Evolutionary conservation across 768 basidiomycete genomes (phyloP), one percentile per base, ranked within the genome.

Genomic region (Psilocybe tampanensis): DNA sequence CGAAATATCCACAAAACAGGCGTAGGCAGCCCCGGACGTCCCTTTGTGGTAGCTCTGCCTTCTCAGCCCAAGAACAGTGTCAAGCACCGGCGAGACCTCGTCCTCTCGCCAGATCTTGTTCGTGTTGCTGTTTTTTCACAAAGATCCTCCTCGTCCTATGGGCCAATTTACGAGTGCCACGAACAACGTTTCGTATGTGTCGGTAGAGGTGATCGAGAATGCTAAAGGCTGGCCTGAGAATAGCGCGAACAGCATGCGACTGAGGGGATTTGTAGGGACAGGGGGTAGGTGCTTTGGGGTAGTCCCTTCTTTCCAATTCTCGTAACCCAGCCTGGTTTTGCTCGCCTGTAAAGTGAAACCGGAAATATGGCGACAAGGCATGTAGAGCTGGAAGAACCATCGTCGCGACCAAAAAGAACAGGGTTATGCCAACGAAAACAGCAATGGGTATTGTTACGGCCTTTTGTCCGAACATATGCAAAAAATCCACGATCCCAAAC

Each of bases 201-300:
- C 5, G 29, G 29, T 29, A 29, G 9, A 72, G 67, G 43, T 65
- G 69, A 9, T 72, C 60, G 54, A 80, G 70, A 60, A 82, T 78
- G 6, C 65, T 55, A 2, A 29, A 29, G 5, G 9, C 4, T 5
- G 29, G 29, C 9, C 29, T 9, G 4, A 29, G 5, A 29, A 59
- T 11, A 11, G 21, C 23, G 1, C 48, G 49, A 36, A 60, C 42
- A 22, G 59, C 50, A 15, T 52, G 33, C 7, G 61, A 63, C 22
- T 63, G 61, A 0, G 61, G 58, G 7, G 58, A 63, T 39, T 63
- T 63, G 41, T 54, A 63, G 2, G 61, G 52, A 21, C 61, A 63
- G 8, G 55, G 61, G 5, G 5, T 22, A 12, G 55, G 22, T 7
- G 61, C 58, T 6, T 50, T 36, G 24, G 41, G 18, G 12, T 44